These are phyloP conservation scores for Mycosphaerella sp. DNA, from an alignment of 2,329 filamentous ascomycete species.

Conservation along the genomic window DNA sequence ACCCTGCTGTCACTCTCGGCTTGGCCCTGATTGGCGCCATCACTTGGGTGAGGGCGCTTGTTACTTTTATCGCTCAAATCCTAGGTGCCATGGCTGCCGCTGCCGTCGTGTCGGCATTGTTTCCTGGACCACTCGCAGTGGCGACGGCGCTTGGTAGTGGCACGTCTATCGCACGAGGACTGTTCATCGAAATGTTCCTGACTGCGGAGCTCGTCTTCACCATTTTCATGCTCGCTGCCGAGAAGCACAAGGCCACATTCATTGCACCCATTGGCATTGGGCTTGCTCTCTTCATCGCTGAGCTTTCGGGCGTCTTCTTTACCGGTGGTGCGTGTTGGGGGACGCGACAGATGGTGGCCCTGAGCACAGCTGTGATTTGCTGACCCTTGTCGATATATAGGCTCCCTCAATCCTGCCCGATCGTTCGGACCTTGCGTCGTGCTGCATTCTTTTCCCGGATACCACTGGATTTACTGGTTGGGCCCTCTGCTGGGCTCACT, in stretches of 20 bases:
- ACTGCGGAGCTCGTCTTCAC: conserved; percentile 46
- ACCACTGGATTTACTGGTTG: conserved; percentile 50
- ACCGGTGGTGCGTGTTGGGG: conserved; percentile 35
- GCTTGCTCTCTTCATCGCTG: conserved; percentile 42
- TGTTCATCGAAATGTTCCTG: conserved; percentile 48
- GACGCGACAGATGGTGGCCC: no score
- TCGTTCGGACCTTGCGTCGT: conserved; percentile 46
- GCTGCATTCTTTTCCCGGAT: conserved; percentile 36
- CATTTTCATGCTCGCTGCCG: conserved; percentile 42
- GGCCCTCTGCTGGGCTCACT: conserved; percentile 43
- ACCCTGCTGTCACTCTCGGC: conserved; percentile 42
- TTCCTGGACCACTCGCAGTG: conserved; percentile 43
- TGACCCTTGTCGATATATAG: conserved; percentile 12
- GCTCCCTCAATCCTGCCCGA: conserved; percentile 45
- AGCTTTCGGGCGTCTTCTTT: conserved; percentile 43
- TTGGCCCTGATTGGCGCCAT: conserved; percentile 44
- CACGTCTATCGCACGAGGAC: conserved; percentile 40
- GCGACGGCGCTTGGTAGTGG: conserved; percentile 39
- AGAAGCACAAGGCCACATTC: conserved; percentile 40
- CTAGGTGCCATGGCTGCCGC: conserved; percentile 42
- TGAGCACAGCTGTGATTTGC: background rate
- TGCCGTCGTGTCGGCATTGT: conserved; percentile 40
- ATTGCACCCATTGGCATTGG: conserved; percentile 37
- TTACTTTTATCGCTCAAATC: conserved; percentile 43
- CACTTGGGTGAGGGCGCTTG: conserved; percentile 38